Base-by-base conservation (phyloP, 768 basidiomycete species). In the Epithele typhae region DNA sequence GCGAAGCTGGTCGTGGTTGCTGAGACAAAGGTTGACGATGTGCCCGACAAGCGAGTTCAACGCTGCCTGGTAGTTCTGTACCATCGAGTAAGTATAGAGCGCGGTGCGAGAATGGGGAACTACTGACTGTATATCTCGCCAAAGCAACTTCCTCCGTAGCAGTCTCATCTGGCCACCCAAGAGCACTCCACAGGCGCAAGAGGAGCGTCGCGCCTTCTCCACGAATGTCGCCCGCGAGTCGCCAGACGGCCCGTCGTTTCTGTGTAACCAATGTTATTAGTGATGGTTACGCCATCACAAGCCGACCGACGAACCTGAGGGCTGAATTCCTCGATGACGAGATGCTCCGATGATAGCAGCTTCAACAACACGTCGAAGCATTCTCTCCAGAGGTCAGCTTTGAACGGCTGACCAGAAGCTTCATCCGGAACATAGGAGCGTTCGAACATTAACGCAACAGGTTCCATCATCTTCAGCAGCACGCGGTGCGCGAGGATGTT, bases 201-300 rank as follows among this genome's bases (percentile, higher is more conserved):
- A 97, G 64, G 46, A 95, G 82, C 5, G 78, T 71, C 2, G 92
- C 87, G 14, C 92, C 94, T 63, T 95, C 89, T 9, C 92, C 93
- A 19, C 95, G 81, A 58, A 97, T 82, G 67, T 98, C 95, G 22
- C 93, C 93, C 5, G 89, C 92, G n/a, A 97, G 78, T 30, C 91
- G 80, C 94, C 94, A 97, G 9, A 94, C 89, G 3, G 94, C 89
- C 35, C 94, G 82, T 34, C 92, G 87, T 82, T 92, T 92, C 90
- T 96, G 25, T 4, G 25, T 21, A 35, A 4, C 34, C 24, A 4
- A 17, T 32, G 27, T 7, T 30, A 4, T 12, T 14, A 3, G 15
- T 37, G 23, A 48, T 27, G 30, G 27, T 30, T 22, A 48, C 43
- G 36, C 11, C 9, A 27, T 12, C 23, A 17, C 40, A 18, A 36